These are phyloP conservation scores for Leishmania turanica DNA, from an alignment of 208 protist species.

Conservation along the genomic window DNA sequence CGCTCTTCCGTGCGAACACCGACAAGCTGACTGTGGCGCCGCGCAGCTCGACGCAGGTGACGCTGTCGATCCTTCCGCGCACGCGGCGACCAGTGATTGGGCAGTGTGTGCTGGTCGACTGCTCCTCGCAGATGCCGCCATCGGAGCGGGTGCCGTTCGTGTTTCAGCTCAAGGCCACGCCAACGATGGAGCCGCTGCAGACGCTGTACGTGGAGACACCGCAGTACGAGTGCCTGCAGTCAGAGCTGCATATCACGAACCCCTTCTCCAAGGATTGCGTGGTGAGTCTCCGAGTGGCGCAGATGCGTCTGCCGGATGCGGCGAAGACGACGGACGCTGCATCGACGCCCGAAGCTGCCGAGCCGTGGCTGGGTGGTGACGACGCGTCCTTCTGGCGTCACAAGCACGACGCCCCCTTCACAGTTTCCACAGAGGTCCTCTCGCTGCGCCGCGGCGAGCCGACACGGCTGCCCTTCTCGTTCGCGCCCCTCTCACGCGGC, in stretches of 20 bases:
- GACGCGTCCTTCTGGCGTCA: conserved; percentile 24
- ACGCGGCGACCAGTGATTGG: conserved; percentile 67
- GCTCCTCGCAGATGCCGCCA: conserved; percentile 43
- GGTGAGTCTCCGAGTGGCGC: conserved; percentile 70
- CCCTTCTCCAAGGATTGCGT: conserved; percentile 81
- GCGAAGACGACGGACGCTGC: neutral
- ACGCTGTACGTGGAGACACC: conserved; percentile 63
- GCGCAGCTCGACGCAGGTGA: conserved; percentile 39
- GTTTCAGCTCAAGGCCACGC: conserved; percentile 63
- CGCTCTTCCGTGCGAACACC: conserved; percentile 53
- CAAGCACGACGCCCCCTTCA: conserved; percentile 52
- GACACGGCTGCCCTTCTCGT: conserved; percentile 73
- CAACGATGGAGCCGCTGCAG: conserved; percentile 73
- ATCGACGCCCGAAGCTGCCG: neutral
- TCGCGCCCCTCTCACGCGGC: conserved; percentile 83
- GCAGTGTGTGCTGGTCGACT: conserved; percentile 72
- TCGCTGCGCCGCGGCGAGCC: conserved; percentile 67
- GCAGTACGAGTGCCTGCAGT: conserved; percentile 76
- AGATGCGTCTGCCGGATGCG: conserved; percentile 40
- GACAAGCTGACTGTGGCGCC: conserved; percentile 72
- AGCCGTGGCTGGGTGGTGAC: conserved; percentile 26
- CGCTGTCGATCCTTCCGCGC: conserved; percentile 66
- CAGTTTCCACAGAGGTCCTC: conserved; percentile 68
- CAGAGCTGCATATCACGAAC: conserved; percentile 81
- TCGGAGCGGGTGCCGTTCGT: conserved; percentile 67